phyloP scores from a whole-genome alignment of 2,329 filamentous ascomycete genomes.

The Talaromyces funiculosus region DNA sequence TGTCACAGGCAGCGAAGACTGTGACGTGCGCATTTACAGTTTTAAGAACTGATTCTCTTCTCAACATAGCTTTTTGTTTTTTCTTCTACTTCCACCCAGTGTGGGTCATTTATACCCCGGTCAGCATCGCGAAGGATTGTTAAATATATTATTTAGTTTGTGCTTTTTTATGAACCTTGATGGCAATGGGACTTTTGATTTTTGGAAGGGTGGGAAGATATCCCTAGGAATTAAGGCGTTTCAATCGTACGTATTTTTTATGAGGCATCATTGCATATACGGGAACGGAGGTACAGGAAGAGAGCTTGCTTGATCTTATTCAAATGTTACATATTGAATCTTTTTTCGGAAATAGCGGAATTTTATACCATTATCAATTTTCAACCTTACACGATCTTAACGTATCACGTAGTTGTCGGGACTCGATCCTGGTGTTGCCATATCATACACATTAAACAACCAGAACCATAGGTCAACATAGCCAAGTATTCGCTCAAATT shows the following conservation, averaged over 20 bases:
- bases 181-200: neutral
- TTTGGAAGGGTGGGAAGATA: neutral
- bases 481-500: neutral
- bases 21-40: conserved; percentile 79
- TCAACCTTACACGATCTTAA: neutral
- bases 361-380: neutral
- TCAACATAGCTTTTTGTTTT: neutral
- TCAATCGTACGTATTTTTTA: neutral
- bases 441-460: neutral
- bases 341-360: neutral
- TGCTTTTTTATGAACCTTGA: neutral
- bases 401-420: neutral
- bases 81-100: neutral
- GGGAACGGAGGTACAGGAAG: neutral
- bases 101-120: conserved; percentile 3
- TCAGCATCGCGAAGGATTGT: neutral
- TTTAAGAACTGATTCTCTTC: conserved; percentile 45
- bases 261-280: neutral
- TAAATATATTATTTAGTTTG: too few species aligned
- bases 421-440: too few species aligned
- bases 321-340: neutral
- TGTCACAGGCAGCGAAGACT: conserved; percentile 89
- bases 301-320: neutral
- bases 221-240: neutral
- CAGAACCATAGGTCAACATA: neutral